phyloP scores from a whole-genome alignment of 2,329 filamentous ascomycete genomes.

The Aspergillus latus region DNA sequence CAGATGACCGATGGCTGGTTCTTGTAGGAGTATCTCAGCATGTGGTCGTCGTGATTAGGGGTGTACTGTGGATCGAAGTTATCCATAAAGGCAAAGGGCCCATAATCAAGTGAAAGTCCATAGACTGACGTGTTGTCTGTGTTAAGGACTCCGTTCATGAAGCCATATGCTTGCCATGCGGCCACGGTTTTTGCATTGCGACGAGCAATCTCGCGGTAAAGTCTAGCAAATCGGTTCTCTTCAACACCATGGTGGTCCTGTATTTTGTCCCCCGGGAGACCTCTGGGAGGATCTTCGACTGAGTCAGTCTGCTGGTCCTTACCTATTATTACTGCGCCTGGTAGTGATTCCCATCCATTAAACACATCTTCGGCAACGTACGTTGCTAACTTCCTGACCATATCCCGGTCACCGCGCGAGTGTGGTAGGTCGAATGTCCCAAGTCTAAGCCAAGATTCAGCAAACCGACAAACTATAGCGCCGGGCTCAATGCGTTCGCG shows the following conservation, averaged over 20 bases:
- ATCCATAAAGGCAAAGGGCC: slow-evolving; percentile 96
- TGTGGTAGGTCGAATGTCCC: slow-evolving; percentile 96
- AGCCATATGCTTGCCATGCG: slow-evolving; percentile 96
- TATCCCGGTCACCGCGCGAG: slow-evolving; percentile 71
- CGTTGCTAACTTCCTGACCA: slow-evolving; percentile 72
- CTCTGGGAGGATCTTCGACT: slow-evolving; percentile 49
- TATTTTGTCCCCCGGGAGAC: slow-evolving; percentile 57
- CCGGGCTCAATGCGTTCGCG: slow-evolving; percentile 84
- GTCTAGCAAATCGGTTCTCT: slow-evolving; percentile 81
- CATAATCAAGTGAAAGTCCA: slow-evolving; percentile 89
- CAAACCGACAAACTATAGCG: slow-evolving; percentile 89
- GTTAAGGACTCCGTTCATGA: slow-evolving; percentile 97
- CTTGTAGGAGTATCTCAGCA: slow-evolving; percentile 84
- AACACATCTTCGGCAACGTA: slow-evolving; percentile 89
- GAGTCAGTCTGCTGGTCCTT: slow-evolving; percentile 39
- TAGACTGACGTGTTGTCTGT: slow-evolving; percentile 95
- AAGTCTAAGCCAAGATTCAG: slow-evolving; percentile 85
- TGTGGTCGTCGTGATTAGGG: slow-evolving; percentile 91
- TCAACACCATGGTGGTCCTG: slow-evolving; percentile 67
- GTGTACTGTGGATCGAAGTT: slow-evolving; percentile 94
- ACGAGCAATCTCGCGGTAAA: slow-evolving; percentile 84
- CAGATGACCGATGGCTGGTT: slow-evolving; percentile 96
- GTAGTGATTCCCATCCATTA: slow-evolving; percentile 81
- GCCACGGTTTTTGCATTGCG: slow-evolving; percentile 87
- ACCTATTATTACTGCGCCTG: slow-evolving; percentile 53